Conservation (phyloP, 257 asterid genomes). For the Ophiorrhiza pumila region DNA sequence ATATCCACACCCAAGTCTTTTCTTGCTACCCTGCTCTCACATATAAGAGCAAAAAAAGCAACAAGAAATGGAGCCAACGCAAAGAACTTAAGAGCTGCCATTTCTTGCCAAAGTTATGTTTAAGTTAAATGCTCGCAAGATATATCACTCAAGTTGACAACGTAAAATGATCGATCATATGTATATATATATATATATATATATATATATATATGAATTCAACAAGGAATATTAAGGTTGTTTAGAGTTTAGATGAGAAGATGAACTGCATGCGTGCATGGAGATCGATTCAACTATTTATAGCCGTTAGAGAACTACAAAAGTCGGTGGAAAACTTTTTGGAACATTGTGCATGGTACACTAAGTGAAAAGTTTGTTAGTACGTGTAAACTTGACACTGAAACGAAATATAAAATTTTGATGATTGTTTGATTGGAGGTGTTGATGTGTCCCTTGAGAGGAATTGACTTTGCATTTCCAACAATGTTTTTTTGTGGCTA, state of each 20-base stretch:
- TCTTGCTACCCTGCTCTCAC: slow-evolving; percentile 27
- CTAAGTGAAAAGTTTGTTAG: not conserved
- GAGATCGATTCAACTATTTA: slow-evolving; percentile 14
- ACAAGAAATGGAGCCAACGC: slow-evolving; percentile 21
- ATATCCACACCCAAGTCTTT: slow-evolving; percentile 33
- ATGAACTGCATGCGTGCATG: not conserved
- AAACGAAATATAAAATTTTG: not conserved
- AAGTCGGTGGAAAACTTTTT: not conserved
- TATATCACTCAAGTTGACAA: too few relatives aligned
- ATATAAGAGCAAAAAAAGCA: slow-evolving; percentile 12
- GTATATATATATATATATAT: too few relatives aligned
- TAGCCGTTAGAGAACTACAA: not conserved
- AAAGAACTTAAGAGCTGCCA: slow-evolving; percentile 18
- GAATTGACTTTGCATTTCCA: not conserved
- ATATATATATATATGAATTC: too few relatives aligned
- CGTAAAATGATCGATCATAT: too few relatives aligned
- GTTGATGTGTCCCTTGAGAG: not conserved
- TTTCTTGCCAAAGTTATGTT: not conserved
- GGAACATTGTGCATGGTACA: not conserved
- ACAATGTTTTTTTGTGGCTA: slow-evolving; percentile 4
- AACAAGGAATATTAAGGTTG: not conserved
- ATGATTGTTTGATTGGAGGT: not conserved
- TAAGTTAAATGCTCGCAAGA: not conserved
- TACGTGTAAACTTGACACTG: not conserved
- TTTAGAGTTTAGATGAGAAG: not conserved